Percentiles rank a stretch among this genome's conserved stretches.
Evolutionary conservation across 495 filamentous ascomycete species (phyloP).

Genomic region (Podospora fimiseda): DNA sequence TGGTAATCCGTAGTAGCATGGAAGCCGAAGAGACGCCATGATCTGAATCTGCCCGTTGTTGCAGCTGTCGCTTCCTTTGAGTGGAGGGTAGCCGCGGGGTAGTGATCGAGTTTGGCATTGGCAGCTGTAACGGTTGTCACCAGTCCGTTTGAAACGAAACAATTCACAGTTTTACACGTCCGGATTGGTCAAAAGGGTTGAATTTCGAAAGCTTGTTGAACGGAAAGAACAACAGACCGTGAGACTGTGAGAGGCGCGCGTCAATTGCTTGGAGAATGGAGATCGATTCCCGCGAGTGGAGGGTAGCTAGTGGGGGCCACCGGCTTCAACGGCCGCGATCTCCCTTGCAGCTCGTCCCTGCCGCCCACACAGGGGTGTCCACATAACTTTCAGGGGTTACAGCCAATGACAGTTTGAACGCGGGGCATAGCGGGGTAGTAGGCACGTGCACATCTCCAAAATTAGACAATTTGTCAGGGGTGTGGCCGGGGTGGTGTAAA

Average conservation of each 20-base stretch:
- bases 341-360: no score
- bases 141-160: slow-evolving; percentile 18
- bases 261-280: slow-evolving; percentile 13
- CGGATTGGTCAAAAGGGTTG: not conserved
- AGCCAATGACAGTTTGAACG: no score
- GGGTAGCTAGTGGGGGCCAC: not conserved
- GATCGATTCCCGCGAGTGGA: slow-evolving; percentile 3
- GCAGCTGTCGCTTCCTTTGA: not conserved
- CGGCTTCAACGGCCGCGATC: no score
- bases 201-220: not conserved
- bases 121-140: slow-evolving; percentile 6
- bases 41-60: not conserved
- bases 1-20: slow-evolving; percentile 4
- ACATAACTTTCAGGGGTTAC: no score
- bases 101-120: not conserved
- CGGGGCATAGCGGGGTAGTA: no score
- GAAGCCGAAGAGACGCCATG: not conserved
- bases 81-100: slow-evolving; percentile 8
- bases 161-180: slow-evolving; percentile 6
- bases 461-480: no score
- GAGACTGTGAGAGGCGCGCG: slow-evolving; percentile 17
- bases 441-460: no score
- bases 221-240: not conserved
- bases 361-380: no score
- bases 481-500: not conserved